Percentiles rank a stretch among this genome's conserved stretches.
Evolutionary conservation across 495 filamentous ascomycete genomes (phyloP).

Genomic region (Saxophila tyrrhenica): DNA sequence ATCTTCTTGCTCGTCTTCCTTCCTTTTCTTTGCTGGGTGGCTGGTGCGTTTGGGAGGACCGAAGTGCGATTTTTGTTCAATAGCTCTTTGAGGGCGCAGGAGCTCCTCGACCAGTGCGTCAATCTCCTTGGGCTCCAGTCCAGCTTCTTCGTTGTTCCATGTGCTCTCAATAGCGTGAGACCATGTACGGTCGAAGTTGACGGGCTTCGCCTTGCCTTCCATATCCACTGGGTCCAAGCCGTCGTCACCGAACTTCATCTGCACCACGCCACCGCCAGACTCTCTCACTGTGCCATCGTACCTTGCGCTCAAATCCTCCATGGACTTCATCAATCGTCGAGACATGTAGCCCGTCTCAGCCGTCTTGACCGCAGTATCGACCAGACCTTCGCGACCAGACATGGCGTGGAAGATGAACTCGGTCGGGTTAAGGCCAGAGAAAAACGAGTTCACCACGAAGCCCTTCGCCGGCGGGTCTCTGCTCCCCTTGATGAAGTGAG

Average conservation of each 20-base stretch:
- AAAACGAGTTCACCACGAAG: slow-evolving; percentile 96
- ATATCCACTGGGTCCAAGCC: slow-evolving; percentile 92
- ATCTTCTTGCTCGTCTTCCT: neutral
- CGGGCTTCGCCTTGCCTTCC: slow-evolving; percentile 88
- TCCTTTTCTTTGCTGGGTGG: too few species aligned
- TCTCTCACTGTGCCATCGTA: slow-evolving; percentile 95
- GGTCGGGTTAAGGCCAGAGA: slow-evolving; percentile 74
- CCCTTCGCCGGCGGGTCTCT: slow-evolving; percentile 87
- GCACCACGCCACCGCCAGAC: slow-evolving; percentile 71
- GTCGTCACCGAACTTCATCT: slow-evolving; percentile 95
- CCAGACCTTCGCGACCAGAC: slow-evolving; percentile 92
- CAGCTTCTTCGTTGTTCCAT: slow-evolving; percentile 60
- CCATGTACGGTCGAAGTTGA: slow-evolving; percentile 87
- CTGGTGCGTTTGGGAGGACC: slow-evolving; percentile 38
- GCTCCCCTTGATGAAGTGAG: slow-evolving; percentile 89
- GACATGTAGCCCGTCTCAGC: slow-evolving; percentile 99
- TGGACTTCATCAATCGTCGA: slow-evolving; percentile 89
- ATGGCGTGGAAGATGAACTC: slow-evolving; percentile 99
- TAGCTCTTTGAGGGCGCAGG: slow-evolving; percentile 49
- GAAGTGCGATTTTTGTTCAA: neutral
- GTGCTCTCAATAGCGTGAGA: slow-evolving; percentile 68
- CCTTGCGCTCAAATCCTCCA: slow-evolving; percentile 83
- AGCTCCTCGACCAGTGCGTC: slow-evolving; percentile 49
- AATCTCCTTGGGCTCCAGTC: slow-evolving; percentile 66
- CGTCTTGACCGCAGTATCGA: slow-evolving; percentile 99